Conservation (phyloP, 2,329 filamentous ascomycete species). For the Colletotrichum coccodes region DNA sequence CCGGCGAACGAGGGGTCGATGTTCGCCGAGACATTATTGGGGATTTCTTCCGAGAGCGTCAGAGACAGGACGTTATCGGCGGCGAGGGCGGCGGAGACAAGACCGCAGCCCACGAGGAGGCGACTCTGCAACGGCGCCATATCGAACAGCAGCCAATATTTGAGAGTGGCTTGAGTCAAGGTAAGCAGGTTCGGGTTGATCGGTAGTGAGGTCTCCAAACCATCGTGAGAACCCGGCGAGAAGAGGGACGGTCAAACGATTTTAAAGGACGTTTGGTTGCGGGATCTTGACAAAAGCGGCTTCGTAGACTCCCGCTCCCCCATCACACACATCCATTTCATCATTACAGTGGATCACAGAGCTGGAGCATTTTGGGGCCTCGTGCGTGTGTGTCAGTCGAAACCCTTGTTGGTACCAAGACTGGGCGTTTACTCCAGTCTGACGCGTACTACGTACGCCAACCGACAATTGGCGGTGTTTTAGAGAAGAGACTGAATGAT, state of each 20-base stretch:
- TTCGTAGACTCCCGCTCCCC: too few species aligned
- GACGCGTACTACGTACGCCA: constrained; percentile 24
- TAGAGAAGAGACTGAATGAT: background rate
- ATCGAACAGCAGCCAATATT: background rate
- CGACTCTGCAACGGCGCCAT: constrained; percentile 28
- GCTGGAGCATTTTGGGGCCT: constrained; percentile 6
- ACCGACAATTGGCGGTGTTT: background rate
- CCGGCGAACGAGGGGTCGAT: constrained; percentile 30
- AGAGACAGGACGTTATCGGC: constrained; percentile 17
- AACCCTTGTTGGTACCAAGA: constrained; percentile 17
- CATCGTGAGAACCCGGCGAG: constrained; percentile 13
- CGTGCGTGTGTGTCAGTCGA: background rate
- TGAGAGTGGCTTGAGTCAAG: background rate
- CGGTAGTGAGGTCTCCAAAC: background rate
- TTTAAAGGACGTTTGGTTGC: constrained; percentile 12
- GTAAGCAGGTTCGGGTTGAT: background rate
- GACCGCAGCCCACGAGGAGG: constrained; percentile 21
- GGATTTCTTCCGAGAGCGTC: constrained; percentile 18
- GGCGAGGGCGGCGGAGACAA: constrained; percentile 12
- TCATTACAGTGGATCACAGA: constrained; percentile 27
- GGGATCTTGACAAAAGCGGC: background rate
- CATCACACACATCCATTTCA: constrained; percentile 24
- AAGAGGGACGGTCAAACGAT: constrained; percentile 4
- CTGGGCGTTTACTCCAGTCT: constrained; percentile 23
- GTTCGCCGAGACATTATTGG: constrained; percentile 9